Conservation (phyloP, 192 early-diverging fungal genomes). For the Coemansia sp. region DNA sequence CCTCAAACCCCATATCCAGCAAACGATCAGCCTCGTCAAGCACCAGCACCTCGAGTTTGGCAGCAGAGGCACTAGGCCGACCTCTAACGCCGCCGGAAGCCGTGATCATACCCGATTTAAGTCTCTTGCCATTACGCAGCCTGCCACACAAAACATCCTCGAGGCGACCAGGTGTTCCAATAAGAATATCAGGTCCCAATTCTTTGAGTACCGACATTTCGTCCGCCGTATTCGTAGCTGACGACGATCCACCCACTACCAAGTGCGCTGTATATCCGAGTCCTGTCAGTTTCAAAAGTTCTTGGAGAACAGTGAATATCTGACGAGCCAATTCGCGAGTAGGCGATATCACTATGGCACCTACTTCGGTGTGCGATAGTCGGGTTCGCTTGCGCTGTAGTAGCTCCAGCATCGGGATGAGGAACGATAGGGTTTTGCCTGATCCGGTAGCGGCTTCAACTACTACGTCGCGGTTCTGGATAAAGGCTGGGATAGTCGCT, state of each 20-base stretch:
- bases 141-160: slow-evolving; percentile 72
- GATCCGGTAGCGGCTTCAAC: slow-evolving; percentile 97
- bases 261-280: slow-evolving; percentile 34
- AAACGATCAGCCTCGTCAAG: slow-evolving; percentile 95
- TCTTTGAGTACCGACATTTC: slow-evolving; percentile 58
- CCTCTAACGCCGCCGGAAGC: slow-evolving; percentile 52
- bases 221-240: slow-evolving; percentile 50
- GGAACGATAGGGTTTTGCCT: slow-evolving; percentile 93
- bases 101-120: slow-evolving; percentile 44
- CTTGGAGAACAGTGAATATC: slow-evolving; percentile 73
- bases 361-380: slow-evolving; percentile 77
- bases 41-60: slow-evolving; percentile 85
- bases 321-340: slow-evolving; percentile 91
- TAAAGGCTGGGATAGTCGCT: slow-evolving; percentile 87
- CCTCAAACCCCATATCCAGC: slow-evolving; percentile 93
- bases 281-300: slow-evolving; percentile 55
- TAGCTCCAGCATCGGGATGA: slow-evolving; percentile 92
- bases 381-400: slow-evolving; percentile 64
- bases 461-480: slow-evolving; percentile 94
- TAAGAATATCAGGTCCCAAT: slow-evolving; percentile 77
- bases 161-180: slow-evolving; percentile 90
- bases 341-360: slow-evolving; percentile 87
- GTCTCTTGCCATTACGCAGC: slow-evolving; percentile 39
- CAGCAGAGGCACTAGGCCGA: slow-evolving; percentile 60
- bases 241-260: slow-evolving; percentile 52